Conservation (phyloP, 139 green algal species). For the Chlorella sp. region DNA sequence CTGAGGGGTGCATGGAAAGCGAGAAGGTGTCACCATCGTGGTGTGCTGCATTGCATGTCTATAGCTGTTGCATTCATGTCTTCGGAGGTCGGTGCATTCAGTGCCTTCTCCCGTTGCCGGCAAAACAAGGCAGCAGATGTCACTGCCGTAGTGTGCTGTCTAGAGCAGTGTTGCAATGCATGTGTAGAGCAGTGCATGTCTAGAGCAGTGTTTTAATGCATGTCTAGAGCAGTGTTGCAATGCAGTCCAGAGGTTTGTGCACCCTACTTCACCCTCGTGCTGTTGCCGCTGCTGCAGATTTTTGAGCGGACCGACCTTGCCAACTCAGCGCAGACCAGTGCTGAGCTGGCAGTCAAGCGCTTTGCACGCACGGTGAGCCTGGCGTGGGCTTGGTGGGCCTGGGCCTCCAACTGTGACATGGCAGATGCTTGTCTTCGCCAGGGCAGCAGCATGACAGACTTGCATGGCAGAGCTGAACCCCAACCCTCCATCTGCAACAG, state of each 20-base stretch:
- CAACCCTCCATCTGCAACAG: no score
- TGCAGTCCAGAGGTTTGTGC: not conserved
- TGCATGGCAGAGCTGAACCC: no score
- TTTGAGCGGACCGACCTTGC: conserved; percentile 68
- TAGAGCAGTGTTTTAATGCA: not conserved
- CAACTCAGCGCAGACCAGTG: conserved; percentile 49
- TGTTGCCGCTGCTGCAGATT: conserved; percentile 40
- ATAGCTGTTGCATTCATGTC: no score
- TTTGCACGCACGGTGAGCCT: conserved; percentile 68
- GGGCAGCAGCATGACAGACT: not conserved
- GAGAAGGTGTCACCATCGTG: not conserved
- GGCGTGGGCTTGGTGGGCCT: no score
- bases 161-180: no score
- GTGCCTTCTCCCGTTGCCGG: no score
- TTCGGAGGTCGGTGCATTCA: no score
- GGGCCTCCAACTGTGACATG: no score
- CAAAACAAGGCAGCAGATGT: no score
- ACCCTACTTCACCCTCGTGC: not conserved
- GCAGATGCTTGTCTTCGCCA: no score
- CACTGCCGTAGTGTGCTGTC: no score
- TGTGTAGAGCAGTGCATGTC: not conserved
- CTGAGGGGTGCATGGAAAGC: not conserved
- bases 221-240: not conserved
- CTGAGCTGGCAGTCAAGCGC: conserved; percentile 74
- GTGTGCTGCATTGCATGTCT: not conserved